Percentiles rank a stretch among this genome's conserved stretches.
Conservation (phyloP, 2,329 filamentous ascomycete species). For the Botrytis paeoniae region DNA sequence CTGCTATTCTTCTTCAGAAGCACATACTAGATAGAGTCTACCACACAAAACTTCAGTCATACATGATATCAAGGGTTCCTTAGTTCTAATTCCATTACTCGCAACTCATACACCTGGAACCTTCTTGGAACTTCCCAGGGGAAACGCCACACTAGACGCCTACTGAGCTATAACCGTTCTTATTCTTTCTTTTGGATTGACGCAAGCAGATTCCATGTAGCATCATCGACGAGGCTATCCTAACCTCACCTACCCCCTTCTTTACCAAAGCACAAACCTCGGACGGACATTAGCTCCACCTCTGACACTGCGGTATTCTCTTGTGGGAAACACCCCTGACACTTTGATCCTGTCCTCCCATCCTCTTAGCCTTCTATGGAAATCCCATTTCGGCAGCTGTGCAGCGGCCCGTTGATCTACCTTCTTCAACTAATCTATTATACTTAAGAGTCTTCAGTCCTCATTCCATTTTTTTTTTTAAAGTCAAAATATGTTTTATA, state of each 20-base stretch:
- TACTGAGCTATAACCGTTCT: constrained; percentile 12
- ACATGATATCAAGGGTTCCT: background rate
- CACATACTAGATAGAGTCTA: background rate
- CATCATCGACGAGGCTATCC: constrained; percentile 17
- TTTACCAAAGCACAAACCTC: constrained; percentile 19
- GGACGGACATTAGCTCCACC: constrained; percentile 17
- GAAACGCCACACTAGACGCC: constrained; percentile 2
- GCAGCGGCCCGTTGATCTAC: constrained; percentile 21
- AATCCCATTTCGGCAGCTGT: constrained; percentile 15
- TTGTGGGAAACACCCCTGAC: constrained; percentile 15
- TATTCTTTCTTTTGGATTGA: constrained; percentile 6
- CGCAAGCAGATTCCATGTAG: constrained; percentile 13
- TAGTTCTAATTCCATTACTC: background rate
- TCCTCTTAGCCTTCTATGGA: constrained; percentile 14
- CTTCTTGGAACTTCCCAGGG: constrained; percentile 8
- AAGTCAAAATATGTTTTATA: background rate
- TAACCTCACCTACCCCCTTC: constrained; percentile 12
- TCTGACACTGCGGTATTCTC: constrained; percentile 15
- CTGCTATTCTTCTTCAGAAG: background rate
- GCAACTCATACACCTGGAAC: constrained; percentile 8
- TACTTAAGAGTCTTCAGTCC: constrained; percentile 12
- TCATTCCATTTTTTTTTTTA: background rate
- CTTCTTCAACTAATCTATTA: constrained; percentile 8
- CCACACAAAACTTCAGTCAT: background rate
- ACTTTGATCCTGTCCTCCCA: constrained; percentile 19